These are phyloP conservation scores for Penicillium sp. DNA, from an alignment of 2,329 filamentous ascomycete genomes.

Conservation along the genomic window DNA sequence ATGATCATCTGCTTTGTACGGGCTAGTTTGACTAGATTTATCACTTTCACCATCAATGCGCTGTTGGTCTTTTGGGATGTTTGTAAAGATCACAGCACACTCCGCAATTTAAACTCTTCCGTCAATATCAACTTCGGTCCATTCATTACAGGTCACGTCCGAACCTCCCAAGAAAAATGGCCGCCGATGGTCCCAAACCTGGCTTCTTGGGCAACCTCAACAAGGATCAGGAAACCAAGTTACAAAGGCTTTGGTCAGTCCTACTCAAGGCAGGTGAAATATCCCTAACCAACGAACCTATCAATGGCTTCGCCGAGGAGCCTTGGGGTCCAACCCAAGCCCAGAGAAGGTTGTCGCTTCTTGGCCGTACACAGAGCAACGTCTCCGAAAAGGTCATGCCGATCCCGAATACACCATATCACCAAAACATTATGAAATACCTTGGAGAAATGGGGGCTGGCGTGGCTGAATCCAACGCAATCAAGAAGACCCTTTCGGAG, in stretches of 20 bases:
- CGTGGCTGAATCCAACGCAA: slow-evolving; percentile 66
- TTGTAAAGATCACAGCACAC: background rate
- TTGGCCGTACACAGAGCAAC: slow-evolving; percentile 36
- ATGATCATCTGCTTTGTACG: slow-evolving; percentile 1
- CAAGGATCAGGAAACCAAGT: slow-evolving; percentile 77
- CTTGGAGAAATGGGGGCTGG: slow-evolving; percentile 24
- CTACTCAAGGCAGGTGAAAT: slow-evolving; percentile 72
- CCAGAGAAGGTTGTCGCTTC: slow-evolving; percentile 41
- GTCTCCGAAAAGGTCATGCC: slow-evolving; percentile 71
- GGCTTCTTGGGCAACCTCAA: slow-evolving; percentile 85
- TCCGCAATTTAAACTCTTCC: background rate
- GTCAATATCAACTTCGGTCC: background rate
- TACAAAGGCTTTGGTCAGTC: slow-evolving; percentile 80
- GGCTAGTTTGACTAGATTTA: too few relatives aligned
- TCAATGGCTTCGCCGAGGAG: slow-evolving; percentile 51
- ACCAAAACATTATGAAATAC: slow-evolving; percentile 22
- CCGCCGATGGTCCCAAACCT: slow-evolving; percentile 18
- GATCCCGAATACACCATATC: slow-evolving; percentile 47
- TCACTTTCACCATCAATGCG: too few relatives aligned
- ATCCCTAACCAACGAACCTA: slow-evolving; percentile 41
- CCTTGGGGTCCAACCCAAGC: slow-evolving; percentile 30
- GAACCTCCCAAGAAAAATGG: slow-evolving; percentile 11
- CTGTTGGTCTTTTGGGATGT: background rate
- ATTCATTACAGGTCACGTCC: background rate
- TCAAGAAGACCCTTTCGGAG: slow-evolving; percentile 72